Evolutionary conservation across 768 basidiomycete species (phyloP).

Genomic region (Phlebiopsis gigantea): DNA sequence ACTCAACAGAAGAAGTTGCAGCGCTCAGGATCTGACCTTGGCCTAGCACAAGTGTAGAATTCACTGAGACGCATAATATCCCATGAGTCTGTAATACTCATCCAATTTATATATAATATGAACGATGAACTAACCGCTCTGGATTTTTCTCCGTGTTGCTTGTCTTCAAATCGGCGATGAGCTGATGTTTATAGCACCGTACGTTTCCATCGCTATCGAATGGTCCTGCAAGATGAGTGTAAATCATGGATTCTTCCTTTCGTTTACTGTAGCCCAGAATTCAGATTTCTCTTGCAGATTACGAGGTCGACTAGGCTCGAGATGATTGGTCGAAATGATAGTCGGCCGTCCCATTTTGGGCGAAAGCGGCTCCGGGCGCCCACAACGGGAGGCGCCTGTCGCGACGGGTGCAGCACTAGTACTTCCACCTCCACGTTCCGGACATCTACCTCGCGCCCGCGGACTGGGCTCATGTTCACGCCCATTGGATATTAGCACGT

Average conservation of each 20-base stretch:
- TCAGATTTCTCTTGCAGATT: background rate
- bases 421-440: background rate
- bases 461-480: background rate
- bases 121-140: slow-evolving; percentile 1
- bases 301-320: background rate
- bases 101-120: background rate
- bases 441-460: background rate
- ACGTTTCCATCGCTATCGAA: background rate
- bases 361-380: slow-evolving; percentile 2
- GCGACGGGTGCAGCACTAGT: background rate
- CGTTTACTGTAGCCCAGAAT: background rate
- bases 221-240: background rate
- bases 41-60: slow-evolving; percentile 1
- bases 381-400: background rate
- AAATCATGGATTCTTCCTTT: background rate
- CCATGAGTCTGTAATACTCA: background rate
- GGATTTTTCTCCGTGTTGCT: slow-evolving; percentile 4
- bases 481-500: background rate
- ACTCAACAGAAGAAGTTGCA: slow-evolving; percentile 7
- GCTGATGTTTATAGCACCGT: background rate
- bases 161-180: background rate
- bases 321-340: background rate
- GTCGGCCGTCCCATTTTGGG: background rate
- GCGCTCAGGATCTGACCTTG: background rate
- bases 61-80: background rate